Conservation (phyloP, 257 asterid species). For the Scutellaria barbata region DNA sequence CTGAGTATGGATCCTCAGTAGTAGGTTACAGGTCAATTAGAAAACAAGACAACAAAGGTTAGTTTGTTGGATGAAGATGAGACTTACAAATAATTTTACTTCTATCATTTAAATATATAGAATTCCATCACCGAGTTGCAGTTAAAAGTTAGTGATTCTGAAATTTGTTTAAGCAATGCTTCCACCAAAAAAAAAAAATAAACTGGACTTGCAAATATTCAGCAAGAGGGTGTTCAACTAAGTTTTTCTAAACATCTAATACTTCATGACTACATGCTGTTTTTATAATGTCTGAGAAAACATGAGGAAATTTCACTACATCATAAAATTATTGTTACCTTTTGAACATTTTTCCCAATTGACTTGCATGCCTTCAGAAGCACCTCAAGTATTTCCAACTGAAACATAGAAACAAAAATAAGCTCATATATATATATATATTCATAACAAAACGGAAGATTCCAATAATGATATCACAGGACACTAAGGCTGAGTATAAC, state of each 20-base stretch:
- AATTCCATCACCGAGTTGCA: too few species aligned
- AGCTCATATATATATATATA: not conserved
- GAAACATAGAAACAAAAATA: slow-evolving; percentile 41
- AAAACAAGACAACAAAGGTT: too few species aligned
- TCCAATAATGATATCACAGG: not conserved
- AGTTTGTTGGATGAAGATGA: not conserved
- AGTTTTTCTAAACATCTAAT: too few species aligned
- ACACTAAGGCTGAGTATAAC: not conserved
- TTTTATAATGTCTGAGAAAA: not conserved
- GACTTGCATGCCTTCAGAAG: slow-evolving; percentile 85
- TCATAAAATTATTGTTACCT: slow-evolving; percentile 49
- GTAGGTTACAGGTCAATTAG: not conserved
- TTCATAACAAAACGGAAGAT: not conserved
- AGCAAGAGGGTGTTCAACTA: too few species aligned
- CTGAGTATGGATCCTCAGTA: not conserved
- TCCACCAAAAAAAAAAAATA: not conserved
- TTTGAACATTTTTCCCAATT: slow-evolving; percentile 50
- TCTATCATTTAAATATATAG: too few species aligned
- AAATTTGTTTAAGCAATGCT: not conserved
- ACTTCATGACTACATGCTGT: too few species aligned
- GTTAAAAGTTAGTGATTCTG: too few species aligned
- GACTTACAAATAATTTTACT: not conserved
- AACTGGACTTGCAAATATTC: not conserved
- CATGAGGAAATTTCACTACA: not conserved
- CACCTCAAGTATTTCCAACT: slow-evolving; percentile 77